Base-by-base conservation (phyloP, 129 eudicot genomes). In the Artemisia tridentata region DNA sequence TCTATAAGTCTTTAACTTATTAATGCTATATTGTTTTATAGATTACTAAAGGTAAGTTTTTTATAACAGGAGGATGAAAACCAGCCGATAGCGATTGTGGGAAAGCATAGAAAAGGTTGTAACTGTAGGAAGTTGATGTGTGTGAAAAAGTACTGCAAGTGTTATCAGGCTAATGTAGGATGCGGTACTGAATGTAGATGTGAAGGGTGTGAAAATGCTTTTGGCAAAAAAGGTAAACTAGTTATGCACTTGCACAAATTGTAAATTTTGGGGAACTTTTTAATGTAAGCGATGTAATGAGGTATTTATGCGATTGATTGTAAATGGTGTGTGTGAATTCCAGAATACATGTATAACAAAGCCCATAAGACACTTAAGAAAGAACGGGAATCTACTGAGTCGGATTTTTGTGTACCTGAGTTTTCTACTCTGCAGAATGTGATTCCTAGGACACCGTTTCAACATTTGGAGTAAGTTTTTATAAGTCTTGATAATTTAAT, bases 101-200 rank as follows among this genome's bases (percentile, higher is more conserved):
- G 69, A 52, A 84, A 86, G 79, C 97, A 91, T 20, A 84, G 72
- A 79, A 79, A 84, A 27, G 97, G 96, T 60, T 91, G 96, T 88
- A 91, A 86, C 57, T 91, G 96, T 80, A 86, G 73, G 86, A 91
- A 86, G 72, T 88, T 93, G 2, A 84, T 65, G 89, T 91, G 97
- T 61, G 54, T 65, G 67, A 81, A 83, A 56, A 86, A 80, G 74
- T 88, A 91, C 73, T 91, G 97, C 34, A 89, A 86, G 77, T 91
- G 93, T 70, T 86, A 86, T 79, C 86, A 88, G 93, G 81, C 91
- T 23, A 80, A 82, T 56, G 86, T 86, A 71, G 91, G 96, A 74
- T 88, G 96, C 72, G 74, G 83, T 52, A 85, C 51, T 80, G 93
- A 80, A 72, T 91, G 97, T 65, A 87, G 93, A 2, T 91, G 97